Evolutionary conservation across 73 alveolate species (phyloP), one percentile per base, ranked within the genome.

Genomic region (Breviolum minutum): DNA sequence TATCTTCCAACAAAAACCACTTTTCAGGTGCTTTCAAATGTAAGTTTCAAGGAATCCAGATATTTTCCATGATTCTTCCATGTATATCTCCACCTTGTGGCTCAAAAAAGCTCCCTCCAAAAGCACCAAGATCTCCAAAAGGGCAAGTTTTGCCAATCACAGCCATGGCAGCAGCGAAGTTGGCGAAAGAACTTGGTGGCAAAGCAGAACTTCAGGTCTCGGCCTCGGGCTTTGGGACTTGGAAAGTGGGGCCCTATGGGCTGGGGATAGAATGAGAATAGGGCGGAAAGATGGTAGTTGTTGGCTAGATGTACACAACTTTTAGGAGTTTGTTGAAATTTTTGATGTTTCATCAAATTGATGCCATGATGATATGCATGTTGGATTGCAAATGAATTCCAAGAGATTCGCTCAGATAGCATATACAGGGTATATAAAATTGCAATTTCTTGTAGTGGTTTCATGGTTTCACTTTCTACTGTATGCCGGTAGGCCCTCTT

Each of bases 161-260:
- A 19, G 62, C 12, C 88, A 48, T 48, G 69, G 66, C 66, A 9
- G 92, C 92, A 24, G 92, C 92, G 61, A 61, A 54, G 0, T n/a
- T 54, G 60, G 92, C 73, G n/a, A 83, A 83, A 27, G 92, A 83
- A 3, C 29, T 83, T 48, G 92, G 76, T n/a, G 92, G 76, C 27
- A 83, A 83, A 26, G 92, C 92, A 54, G 62, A 83, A n/a, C 76
- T 83, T 10, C 62, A 80, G 88, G 88, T n/a, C n/a, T n/a, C n/a
- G 13, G 68, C 26, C 63, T 26, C 62, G 84, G 84, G 2, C 10
- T 71, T 29, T 29, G 20, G 24, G 63, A 27, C 86, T 14, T 11
- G 11, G 74, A 66, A 11, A 13, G 24, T 66, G 17, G 17, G 74
- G 17, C 24, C 17, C 11, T 11, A 13, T 68, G 77, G 77, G 24